These are phyloP conservation scores for Cryphonectria japonica DNA, from an alignment of 2,329 filamentous ascomycete genomes.

Conservation along the genomic window DNA sequence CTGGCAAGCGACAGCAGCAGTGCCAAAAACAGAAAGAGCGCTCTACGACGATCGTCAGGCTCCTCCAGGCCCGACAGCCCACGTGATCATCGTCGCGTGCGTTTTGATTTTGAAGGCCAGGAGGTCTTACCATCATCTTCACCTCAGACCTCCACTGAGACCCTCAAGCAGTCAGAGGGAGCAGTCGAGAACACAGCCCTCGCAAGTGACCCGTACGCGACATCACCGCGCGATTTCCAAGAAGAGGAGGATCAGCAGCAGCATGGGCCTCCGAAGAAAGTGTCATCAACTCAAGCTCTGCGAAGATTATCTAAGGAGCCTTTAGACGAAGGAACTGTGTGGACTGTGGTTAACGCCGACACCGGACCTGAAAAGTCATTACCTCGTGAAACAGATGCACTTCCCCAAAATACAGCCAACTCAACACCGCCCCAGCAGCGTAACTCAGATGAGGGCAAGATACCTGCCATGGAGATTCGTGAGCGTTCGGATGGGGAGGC, in stretches of 20 bases:
- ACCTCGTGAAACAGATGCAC: background rate
- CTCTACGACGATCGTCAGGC: conserved; percentile 60
- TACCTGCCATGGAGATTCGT: conserved; percentile 1
- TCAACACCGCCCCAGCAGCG: background rate
- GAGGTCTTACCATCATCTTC: conserved; percentile 65
- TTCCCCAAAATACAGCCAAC: background rate
- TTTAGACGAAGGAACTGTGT: conserved; percentile 40
- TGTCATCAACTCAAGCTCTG: conserved; percentile 44
- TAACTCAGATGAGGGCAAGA: background rate
- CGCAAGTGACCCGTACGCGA: conserved; percentile 32
- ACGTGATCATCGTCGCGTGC: conserved; percentile 57
- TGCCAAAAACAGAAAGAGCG: conserved; percentile 51
- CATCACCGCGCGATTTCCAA: conserved; percentile 36
- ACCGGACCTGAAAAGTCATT: background rate
- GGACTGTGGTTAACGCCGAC: conserved; percentile 40
- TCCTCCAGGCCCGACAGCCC: conserved; percentile 44
- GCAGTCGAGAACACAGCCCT: conserved; percentile 25
- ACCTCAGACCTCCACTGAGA: conserved; percentile 45
- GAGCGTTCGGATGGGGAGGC: conserved; percentile 4
- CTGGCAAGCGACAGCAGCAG: conserved; percentile 55
- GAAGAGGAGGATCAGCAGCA: conserved; percentile 41
- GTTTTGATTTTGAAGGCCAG: conserved; percentile 63
- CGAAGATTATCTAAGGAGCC: conserved; percentile 42
- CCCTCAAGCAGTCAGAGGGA: conserved; percentile 29
- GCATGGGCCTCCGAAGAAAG: conserved; percentile 39